Conservation (phyloP, 225 moss, liverwort and hornwort species). For the Sphagnum contortum region DNA sequence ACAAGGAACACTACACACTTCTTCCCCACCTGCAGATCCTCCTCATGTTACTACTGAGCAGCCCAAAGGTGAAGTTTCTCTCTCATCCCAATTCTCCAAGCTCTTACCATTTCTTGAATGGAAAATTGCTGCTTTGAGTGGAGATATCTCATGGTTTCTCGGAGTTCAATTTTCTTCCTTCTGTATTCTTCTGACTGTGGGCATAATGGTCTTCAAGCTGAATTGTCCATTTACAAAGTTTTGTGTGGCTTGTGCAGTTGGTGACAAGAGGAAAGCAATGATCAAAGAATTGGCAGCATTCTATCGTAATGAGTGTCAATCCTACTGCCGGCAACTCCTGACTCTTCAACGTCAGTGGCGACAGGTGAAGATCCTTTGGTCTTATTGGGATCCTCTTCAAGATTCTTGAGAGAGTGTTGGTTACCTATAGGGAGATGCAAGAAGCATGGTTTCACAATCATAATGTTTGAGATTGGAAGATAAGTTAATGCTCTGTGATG, state of each 20-base stretch:
- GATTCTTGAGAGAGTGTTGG: not conserved
- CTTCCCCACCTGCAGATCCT: constrained; percentile 39
- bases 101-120: not conserved
- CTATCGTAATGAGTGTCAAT: constrained; percentile 57
- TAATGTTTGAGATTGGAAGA: too few relatives aligned
- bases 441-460: too few relatives aligned
- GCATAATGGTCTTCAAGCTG: too few relatives aligned
- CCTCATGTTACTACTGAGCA: constrained; percentile 43
- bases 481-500: too few relatives aligned
- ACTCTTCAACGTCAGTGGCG: constrained; percentile 68
- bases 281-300: constrained; percentile 58
- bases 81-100: too few relatives aligned
- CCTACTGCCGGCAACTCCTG: constrained; percentile 62
- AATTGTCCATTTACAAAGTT: too few relatives aligned
- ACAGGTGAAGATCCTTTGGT: constrained; percentile 26
- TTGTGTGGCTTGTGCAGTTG: constrained; percentile 20
- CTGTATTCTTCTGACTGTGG: not conserved
- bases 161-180: too few relatives aligned
- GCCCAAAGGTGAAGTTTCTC: constrained; percentile 34
- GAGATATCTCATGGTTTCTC: not conserved
- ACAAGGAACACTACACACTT: constrained; percentile 20
- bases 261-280: constrained; percentile 59
- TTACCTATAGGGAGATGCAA: too few relatives aligned
- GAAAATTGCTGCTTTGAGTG: not conserved
- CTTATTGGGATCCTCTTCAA: not conserved